These are phyloP conservation scores for Colletotrichum graminicola DNA, from an alignment of 2,329 filamentous ascomycete species.

Conservation along the genomic window DNA sequence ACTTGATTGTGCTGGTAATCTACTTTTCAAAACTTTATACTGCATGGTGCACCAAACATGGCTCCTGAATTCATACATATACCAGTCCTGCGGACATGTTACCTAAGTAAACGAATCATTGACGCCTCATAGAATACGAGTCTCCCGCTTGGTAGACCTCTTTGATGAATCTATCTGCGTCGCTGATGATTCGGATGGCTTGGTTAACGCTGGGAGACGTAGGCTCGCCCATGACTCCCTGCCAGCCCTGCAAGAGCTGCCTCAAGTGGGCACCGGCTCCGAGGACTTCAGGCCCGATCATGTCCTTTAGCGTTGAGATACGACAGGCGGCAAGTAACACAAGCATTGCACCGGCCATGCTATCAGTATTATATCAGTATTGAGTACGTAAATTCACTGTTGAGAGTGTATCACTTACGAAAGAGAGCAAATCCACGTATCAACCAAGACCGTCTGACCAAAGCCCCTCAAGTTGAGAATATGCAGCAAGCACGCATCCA, in stretches of 20 bases:
- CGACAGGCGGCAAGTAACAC: constrained; percentile 60
- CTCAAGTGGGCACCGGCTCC: constrained; percentile 57
- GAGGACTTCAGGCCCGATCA: constrained; percentile 55
- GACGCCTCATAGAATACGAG: constrained; percentile 22
- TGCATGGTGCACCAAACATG: not conserved
- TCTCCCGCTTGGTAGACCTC: constrained; percentile 48
- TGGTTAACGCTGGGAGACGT: constrained; percentile 61
- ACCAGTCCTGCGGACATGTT: not conserved
- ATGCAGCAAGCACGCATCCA: constrained; percentile 62
- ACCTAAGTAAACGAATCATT: not conserved
- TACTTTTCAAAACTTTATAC: not conserved
- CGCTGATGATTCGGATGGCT: constrained; percentile 59
- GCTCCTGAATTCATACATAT: not conserved
- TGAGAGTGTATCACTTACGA: constrained; percentile 54
- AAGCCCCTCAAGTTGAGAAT: constrained; percentile 62
- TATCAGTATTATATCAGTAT: constrained; percentile 35
- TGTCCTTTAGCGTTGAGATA: constrained; percentile 52
- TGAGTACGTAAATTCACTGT: not conserved
- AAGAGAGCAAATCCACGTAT: constrained; percentile 67
- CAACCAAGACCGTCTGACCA: constrained; percentile 63
- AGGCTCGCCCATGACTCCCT: constrained; percentile 52
- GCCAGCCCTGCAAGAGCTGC: constrained; percentile 57
- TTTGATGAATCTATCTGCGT: constrained; percentile 57
- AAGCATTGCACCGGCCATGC: constrained; percentile 64
- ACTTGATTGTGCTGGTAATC: not conserved